Evolutionary conservation across 805 yeast species (phyloP), one percentile per base, ranked within the genome.

Genomic region (Kodamaea fukazawae): DNA sequence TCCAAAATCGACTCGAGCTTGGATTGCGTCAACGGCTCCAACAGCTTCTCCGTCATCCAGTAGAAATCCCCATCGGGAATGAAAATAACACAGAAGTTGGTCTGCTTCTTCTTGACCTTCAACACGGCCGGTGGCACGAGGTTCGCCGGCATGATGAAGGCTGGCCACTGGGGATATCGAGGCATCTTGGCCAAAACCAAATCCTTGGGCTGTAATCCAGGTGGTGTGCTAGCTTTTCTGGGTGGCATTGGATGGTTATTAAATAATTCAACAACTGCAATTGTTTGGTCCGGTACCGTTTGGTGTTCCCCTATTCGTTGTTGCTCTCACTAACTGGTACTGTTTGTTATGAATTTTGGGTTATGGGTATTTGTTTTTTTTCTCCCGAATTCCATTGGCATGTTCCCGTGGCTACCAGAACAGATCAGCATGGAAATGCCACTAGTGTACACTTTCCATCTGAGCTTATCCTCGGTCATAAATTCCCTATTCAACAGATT

Each of bases 91-190:
- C 75, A 70, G 43, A 49, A 54, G 22, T 59, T 61, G 13, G 67
- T 59, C 36, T 59, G 49, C 34, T 64, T 62, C 54, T 61, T 62
- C 50, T 66, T 60, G 20, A 56, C 70, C 41, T 55, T 54, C 51
- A 60, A 40, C 10, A 69, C 66, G 17, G 58, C 55, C 2, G 53
- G 46, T 1, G 74, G 72, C 11, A 67, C 60, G 49, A 63, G 51
- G 26, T 55, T 57, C 14, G 49, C 46, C 2, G 76, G 75, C 68
- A 63, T 64, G 37, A 73, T 67, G 34, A 71, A 67, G 10, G 75
- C 68, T 6, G 79, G 79, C 79, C 79, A 73, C 11, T 70, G 65
- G 1, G 74, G 71, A 47, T 58, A 73, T 13, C 70, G 64, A 11
- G 63, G 60, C 67, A 70, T 64, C 43, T 70, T 71, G 34, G 75